Conservation (phyloP, 1,284 basidiomycete genomes). For the Xerocomus tenax region DNA sequence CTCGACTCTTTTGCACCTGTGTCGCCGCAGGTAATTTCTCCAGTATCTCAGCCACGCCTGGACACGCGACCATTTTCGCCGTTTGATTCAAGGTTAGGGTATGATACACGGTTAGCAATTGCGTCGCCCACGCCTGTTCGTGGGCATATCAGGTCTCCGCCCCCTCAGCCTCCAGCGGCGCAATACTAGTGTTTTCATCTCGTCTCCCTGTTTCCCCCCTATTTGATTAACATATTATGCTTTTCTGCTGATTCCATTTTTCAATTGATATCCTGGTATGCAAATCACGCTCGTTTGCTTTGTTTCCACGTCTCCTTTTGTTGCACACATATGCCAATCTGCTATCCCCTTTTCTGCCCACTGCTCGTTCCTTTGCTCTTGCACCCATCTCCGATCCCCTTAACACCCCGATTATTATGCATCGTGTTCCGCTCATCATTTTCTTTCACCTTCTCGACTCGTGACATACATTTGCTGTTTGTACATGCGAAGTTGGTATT, state of each 20-base stretch:
- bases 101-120: conserved; percentile 12
- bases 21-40: conserved; percentile 15
- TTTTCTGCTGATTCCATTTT: background rate
- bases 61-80: conserved; percentile 40
- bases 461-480: background rate
- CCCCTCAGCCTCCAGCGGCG: conserved; percentile 5
- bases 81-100: conserved; percentile 32
- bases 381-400: background rate
- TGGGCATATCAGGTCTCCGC: conserved; percentile 1
- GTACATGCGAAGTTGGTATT: background rate
- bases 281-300: conserved; percentile 3
- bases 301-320: background rate
- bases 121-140: conserved; percentile 4
- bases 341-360: background rate
- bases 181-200: conserved; percentile 11
- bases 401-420: background rate
- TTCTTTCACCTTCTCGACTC: background rate
- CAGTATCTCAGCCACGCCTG: conserved; percentile 18
- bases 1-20: conserved; percentile 21
- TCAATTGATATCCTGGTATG: conserved; percentile 9
- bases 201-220: background rate
- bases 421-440: background rate
- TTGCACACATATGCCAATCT: background rate
- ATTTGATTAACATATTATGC: conserved; percentile 22
- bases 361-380: background rate